A percentile compares a stretch with the other conserved stretches of the same genome.
Conservation (phyloP, 805 yeast genomes). For the Ascoidea rubescens region DNA sequence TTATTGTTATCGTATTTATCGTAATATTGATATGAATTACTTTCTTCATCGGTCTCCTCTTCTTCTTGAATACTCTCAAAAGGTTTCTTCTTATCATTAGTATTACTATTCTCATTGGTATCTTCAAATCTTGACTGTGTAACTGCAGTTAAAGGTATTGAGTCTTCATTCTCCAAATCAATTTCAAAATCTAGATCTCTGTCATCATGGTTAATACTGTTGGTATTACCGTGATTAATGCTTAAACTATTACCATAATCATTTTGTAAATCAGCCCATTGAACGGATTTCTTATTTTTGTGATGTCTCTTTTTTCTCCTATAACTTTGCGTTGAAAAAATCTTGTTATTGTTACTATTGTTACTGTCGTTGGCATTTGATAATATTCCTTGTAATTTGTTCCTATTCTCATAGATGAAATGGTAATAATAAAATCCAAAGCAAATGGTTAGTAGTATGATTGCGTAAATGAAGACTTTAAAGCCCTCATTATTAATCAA, state of each 20-base stretch:
- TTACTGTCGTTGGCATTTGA: too few species aligned
- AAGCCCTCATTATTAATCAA: background rate
- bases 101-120: too few species aligned
- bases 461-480: constrained; percentile 5
- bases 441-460: constrained; percentile 1
- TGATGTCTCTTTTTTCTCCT: background rate
- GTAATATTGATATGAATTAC: too few species aligned
- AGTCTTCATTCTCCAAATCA: background rate
- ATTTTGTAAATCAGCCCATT: constrained; percentile 11
- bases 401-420: background rate
- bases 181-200: background rate
- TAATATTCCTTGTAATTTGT: too few species aligned
- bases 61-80: too few species aligned
- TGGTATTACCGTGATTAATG: background rate
- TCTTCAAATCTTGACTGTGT: background rate
- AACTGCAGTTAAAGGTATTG: background rate
- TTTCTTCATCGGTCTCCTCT: too few species aligned
- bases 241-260: background rate
- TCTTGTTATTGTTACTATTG: background rate
- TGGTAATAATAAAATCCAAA: constrained; percentile 10
- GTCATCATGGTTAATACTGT: background rate
- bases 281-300: constrained; percentile 9
- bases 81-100: background rate
- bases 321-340: background rate
- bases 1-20: too few species aligned